These are phyloP conservation scores for Carex littledalei DNA, from an alignment of 176 grass and related monocot genomes.

Conservation along the genomic window DNA sequence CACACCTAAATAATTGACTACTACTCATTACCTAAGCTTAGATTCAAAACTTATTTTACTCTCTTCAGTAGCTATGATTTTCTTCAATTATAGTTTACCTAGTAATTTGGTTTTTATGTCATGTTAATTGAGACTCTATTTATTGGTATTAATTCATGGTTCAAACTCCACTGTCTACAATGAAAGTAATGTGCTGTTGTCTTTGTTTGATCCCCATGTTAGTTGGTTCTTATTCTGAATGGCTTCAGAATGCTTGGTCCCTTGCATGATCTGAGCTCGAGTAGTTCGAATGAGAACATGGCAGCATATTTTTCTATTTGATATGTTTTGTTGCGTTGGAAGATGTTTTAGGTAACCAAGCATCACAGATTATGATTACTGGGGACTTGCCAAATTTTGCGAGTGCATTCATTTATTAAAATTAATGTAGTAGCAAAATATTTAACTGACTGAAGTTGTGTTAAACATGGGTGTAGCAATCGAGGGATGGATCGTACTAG, in stretches of 20 bases:
- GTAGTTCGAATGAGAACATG: neutral
- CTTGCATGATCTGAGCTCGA: neutral
- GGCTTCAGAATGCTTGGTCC: neutral
- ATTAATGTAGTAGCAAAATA: neutral
- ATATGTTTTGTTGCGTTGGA: too few relatives aligned
- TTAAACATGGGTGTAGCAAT: constrained; percentile 37
- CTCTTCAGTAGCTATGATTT: too few relatives aligned
- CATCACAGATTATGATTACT: neutral
- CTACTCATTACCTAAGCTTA: too few relatives aligned
- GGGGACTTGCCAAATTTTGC: neutral
- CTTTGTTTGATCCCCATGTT: too few relatives aligned
- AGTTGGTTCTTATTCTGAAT: neutral
- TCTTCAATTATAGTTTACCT: too few relatives aligned
- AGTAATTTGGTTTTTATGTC: too few relatives aligned
- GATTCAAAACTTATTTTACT: too few relatives aligned
- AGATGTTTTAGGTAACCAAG: neutral
- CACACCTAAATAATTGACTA: too few relatives aligned
- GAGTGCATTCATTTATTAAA: neutral
- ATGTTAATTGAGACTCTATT: too few relatives aligned
- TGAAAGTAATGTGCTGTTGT: neutral
- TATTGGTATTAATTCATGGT: too few relatives aligned
- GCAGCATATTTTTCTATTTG: neutral
- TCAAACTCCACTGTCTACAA: neutral
- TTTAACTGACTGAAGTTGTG: neutral
- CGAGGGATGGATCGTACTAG: constrained; percentile 85